phyloP scores from a whole-genome alignment of 2,329 filamentous ascomycete species.

The Periglandula ipomoeae region DNA sequence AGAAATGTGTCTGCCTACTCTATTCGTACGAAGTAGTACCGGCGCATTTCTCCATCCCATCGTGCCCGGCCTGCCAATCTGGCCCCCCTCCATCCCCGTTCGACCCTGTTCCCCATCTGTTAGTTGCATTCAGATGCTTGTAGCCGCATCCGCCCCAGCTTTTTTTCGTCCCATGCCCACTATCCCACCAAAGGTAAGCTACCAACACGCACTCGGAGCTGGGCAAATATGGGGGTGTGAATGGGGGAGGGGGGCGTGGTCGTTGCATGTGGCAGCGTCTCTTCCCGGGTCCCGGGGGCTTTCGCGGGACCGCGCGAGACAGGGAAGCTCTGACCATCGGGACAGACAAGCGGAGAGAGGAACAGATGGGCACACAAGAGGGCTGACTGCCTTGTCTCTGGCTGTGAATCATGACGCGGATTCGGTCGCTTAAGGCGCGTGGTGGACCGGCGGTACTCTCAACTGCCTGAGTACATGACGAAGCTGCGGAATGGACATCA shows the following conservation, averaged over 20 bases:
- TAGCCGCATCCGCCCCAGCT: constrained; percentile 2
- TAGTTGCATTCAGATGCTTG: background rate
- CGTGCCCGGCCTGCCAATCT: too few species aligned
- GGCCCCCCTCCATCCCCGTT: background rate
- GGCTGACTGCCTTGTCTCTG: background rate
- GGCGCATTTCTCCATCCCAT: background rate
- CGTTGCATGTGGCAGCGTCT: constrained; percentile 9
- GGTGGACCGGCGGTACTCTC: background rate
- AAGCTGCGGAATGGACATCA: background rate
- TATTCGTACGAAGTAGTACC: constrained; percentile 1
- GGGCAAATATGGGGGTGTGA: background rate
- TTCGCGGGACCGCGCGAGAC: constrained; percentile 6
- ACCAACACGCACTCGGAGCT: background rate
- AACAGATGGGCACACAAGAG: background rate
- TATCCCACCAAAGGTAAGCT: background rate
- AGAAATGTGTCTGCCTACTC: background rate
- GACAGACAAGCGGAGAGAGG: background rate
- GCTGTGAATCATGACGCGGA: background rate
- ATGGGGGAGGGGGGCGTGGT: background rate
- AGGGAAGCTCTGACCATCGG: background rate
- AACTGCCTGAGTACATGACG: background rate
- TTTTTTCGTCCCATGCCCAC: background rate
- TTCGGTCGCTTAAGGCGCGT: background rate
- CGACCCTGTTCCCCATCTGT: background rate
- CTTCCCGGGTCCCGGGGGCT: constrained; percentile 7